Base-by-base conservation (phyloP, 805 yeast species). In the Suhomyces emberorum region DNA sequence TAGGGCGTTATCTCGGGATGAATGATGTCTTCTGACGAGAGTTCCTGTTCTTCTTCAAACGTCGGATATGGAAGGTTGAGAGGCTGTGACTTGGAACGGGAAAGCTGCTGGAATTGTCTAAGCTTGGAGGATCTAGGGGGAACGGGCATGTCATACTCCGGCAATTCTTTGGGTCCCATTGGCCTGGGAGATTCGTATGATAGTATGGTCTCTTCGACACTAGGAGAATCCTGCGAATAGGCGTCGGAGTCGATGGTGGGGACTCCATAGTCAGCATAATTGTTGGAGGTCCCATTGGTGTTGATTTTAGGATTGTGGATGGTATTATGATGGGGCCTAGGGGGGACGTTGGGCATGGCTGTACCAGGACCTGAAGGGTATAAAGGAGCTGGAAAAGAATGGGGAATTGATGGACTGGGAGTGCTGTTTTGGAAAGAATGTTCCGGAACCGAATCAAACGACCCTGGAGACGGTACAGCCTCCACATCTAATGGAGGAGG, bases 121-220 rank as follows among this genome's bases (percentile, higher is more conserved):
- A n/a, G 24, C 28, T 16, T 24, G 32, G 17, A 26, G 27, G 34
- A 29, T 17, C 20, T 16, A 11, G 16, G 24, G 18, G 30, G 37
- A 5, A 21, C 21, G 26, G 24, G 26, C 21, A 21, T 33, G 15
- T 55, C 55, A 37, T 65, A 66, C 12, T 60, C 64, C 4, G 68
- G 63, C 15, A 67, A 44, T 28, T 56, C 62, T 44, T 60, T 58
- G 2, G 72, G 72, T 1, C 72, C 72, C 55, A 54, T 64, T 2
- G 65, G 71, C 28, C 55, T 55, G 12, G 69, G 65, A 25, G 63
- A 58, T 4, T 59, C 65, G 34, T 40, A 44, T 14, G 59, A 54
- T 24, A 46, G 29, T 25, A 48, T 46, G 17, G 63, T 44, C 15
- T 53, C 61, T 16, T 55, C 57, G n/a, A 39, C 40, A n/a, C 19